phyloP scores from a whole-genome alignment of 305 asterid genomes.

The Plantago lanceolata region DNA sequence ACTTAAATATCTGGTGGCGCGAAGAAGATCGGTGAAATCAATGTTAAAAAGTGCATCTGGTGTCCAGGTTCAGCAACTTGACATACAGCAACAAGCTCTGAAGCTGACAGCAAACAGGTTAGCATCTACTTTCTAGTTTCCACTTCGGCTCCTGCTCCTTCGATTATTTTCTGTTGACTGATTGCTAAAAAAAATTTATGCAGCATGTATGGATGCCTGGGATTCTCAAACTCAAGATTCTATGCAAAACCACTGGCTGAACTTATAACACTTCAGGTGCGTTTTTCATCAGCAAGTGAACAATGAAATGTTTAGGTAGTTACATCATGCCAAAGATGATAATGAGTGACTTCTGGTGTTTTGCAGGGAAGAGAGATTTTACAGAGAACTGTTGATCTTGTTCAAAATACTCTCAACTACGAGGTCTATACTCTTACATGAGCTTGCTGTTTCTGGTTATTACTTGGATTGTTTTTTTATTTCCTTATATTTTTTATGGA shows the following conservation, averaged over 20 bases:
- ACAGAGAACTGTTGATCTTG: slow-evolving; percentile 96
- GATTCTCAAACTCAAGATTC: slow-evolving; percentile 93
- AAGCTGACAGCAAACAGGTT: slow-evolving; percentile 98
- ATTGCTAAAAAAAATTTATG: slow-evolving; percentile 27
- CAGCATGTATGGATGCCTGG: slow-evolving; percentile 99
- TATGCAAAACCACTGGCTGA: slow-evolving; percentile 96
- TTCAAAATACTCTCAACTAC: slow-evolving; percentile 66
- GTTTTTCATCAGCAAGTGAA: slow-evolving; percentile 19
- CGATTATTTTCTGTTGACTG: slow-evolving; percentile 15
- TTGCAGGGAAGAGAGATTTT: slow-evolving; percentile 94
- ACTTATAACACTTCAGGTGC: slow-evolving; percentile 84
- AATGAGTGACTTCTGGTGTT: slow-evolving; percentile 25
- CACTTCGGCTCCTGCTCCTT: slow-evolving; percentile 19
- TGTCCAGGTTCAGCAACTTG: slow-evolving; percentile 83
- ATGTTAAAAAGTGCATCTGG: slow-evolving; percentile 83
- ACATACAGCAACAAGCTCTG: slow-evolving; percentile 95
- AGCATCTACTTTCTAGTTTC: slow-evolving; percentile 23
- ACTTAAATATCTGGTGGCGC: slow-evolving; percentile 85
- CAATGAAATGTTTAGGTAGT: slow-evolving; percentile 6
- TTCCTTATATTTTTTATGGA: too few species aligned
- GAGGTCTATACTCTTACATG: slow-evolving; percentile 50
- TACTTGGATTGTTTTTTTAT: slow-evolving; percentile 18
- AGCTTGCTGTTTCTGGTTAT: slow-evolving; percentile 24
- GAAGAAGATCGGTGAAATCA: slow-evolving; percentile 73
- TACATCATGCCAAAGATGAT: slow-evolving; percentile 23